Percentiles rank a stretch among this genome's conserved stretches.
These are phyloP conservation scores for Aspergillus sp. DNA, from an alignment of 2,329 filamentous ascomycete species.

Conservation along the genomic window DNA sequence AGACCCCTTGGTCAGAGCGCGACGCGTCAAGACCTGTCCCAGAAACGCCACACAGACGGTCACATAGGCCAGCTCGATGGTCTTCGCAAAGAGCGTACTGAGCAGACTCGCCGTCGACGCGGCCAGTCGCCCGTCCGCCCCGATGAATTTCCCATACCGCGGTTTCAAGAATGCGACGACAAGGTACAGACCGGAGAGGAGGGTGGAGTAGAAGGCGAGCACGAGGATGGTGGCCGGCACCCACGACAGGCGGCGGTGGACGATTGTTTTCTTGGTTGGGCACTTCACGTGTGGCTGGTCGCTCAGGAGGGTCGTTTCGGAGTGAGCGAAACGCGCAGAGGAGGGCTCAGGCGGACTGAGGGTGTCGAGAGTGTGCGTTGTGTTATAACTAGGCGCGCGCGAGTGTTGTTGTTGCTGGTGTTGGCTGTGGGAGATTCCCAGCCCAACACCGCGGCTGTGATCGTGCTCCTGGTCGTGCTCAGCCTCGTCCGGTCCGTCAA, in stretches of 20 bases:
- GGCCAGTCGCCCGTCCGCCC: slow-evolving; percentile 46
- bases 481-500: not conserved
- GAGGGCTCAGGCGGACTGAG: not conserved
- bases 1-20: slow-evolving; percentile 61
- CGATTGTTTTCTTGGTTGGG: slow-evolving; percentile 28
- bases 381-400: not conserved
- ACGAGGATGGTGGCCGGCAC: slow-evolving; percentile 36
- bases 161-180: slow-evolving; percentile 61
- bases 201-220: slow-evolving; percentile 39
- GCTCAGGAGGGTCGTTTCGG: slow-evolving; percentile 10
- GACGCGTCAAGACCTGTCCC: slow-evolving; percentile 71
- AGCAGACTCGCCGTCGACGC: slow-evolving; percentile 67
- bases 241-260: slow-evolving; percentile 35
- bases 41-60: slow-evolving; percentile 74
- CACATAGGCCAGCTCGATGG: slow-evolving; percentile 75
- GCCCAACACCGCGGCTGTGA: not conserved
- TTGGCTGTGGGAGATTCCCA: slow-evolving; percentile 1
- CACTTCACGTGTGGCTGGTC: slow-evolving; percentile 22
- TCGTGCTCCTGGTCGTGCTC: not conserved
- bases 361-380: not conserved
- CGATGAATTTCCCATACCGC: slow-evolving; percentile 60
- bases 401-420: not conserved
- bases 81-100: slow-evolving; percentile 70
- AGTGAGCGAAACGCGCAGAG: not conserved
- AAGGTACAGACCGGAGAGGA: slow-evolving; percentile 56